A percentile compares a stretch with the other conserved stretches of the same genome.
Conservation (phyloP, 768 basidiomycete species). For the Collybia sordida region DNA sequence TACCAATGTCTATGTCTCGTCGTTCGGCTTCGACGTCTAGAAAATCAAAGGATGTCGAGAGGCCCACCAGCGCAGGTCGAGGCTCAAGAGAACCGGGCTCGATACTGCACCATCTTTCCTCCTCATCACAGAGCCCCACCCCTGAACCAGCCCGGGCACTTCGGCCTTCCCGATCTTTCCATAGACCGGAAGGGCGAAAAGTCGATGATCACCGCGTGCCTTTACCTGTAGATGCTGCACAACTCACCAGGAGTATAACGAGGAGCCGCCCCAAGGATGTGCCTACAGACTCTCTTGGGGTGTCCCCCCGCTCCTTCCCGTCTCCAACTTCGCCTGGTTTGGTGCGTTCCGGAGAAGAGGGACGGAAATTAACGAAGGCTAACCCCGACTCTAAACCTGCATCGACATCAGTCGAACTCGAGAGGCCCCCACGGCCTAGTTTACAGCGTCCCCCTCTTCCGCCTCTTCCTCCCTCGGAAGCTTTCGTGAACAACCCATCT, state of each 20-base stretch:
- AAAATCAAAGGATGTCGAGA: conserved; percentile 7
- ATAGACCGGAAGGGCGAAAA: conserved; percentile 39
- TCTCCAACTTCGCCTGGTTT: conserved; percentile 15
- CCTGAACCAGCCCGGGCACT: conserved; percentile 25
- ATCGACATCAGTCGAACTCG: conserved; percentile 22
- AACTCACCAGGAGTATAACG: conserved; percentile 37
- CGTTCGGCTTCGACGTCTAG: conserved; percentile 6
- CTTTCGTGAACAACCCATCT: conserved; percentile 28
- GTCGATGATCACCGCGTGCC: conserved; percentile 33
- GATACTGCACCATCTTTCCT: conserved; percentile 5
- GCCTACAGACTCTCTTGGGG: conserved; percentile 2
- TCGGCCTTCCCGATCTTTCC: conserved; percentile 62
- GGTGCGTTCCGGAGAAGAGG: conserved; percentile 16
- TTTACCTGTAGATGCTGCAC: conserved; percentile 28
- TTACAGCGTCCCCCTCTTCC: conserved; percentile 34
- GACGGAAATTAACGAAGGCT: conserved; percentile 12
- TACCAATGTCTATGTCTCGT: conserved; percentile 12
- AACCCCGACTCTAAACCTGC: conserved; percentile 15
- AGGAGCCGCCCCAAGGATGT: conserved; percentile 21
- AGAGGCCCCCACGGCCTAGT: conserved; percentile 19
- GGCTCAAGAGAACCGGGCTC: conserved; percentile 6
- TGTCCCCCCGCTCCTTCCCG: conserved; percentile 16
- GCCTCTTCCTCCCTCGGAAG: conserved; percentile 32
- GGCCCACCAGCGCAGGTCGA: conserved; percentile 17
- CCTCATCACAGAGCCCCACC: conserved; percentile 5